Evolutionary conservation across 129 eudicot species (phyloP), one percentile per base, ranked within the genome.

Genomic region (Kitagawia praeruptora): DNA sequence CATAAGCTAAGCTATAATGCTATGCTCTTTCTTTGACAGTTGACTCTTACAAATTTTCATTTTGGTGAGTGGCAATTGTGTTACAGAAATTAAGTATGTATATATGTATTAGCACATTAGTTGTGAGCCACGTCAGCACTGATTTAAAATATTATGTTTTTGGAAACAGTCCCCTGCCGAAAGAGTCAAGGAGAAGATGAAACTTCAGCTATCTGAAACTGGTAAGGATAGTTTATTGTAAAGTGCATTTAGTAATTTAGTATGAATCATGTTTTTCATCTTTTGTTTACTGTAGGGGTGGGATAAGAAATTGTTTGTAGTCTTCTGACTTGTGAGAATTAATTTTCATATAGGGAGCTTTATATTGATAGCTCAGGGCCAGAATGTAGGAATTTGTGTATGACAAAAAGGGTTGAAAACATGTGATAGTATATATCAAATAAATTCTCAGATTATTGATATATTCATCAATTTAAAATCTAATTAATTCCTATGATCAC

Each of bases 111-210:
- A 28, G 66, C 31, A 47, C 70, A 58, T 58, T 58, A 58, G 56
- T 66, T 54, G 31, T 69, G 67, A 16, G 0, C 41, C 46, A 18
- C 31, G 2, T 19, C 40, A 10, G 34, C 11, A 28, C 47, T 80
- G 74, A 74, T 41, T 41, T 37, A 25, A 44, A 56, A 31, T 77
- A 37, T 76, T 6, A 41, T 83, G 54, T 70, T 51, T 16, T 56
- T 77, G 80, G 37, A 38, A 71, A 76, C 78, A 95, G 98, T 77
- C 97, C 46, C 92, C 98, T 49, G 96, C 98, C 28, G 91, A 90
- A 85, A 90, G 90, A 84, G 98, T 95, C 84, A 95, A 89, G 85
- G 97, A 96, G 44, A 95, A 92, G 91, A 95, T 95, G 96, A 90
- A 95, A 81, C 88, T 88, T 77, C 97, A 95, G 86, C 96, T 95